These are phyloP conservation scores for Sclerotinia subarctica DNA, from an alignment of 2,329 filamentous ascomycete species.

Conservation along the genomic window DNA sequence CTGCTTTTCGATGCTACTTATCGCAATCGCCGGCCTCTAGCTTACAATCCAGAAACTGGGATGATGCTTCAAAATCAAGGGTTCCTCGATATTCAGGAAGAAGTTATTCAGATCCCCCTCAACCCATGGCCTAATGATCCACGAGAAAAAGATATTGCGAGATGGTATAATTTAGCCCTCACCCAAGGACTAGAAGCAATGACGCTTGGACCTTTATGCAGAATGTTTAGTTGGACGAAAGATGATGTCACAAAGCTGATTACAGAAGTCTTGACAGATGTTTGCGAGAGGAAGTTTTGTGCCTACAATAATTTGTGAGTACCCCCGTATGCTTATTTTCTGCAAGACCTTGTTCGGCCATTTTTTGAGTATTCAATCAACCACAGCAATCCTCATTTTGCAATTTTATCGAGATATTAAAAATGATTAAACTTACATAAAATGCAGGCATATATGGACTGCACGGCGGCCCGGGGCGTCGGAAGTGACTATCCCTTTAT, in stretches of 20 bases:
- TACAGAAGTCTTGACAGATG: conserved; percentile 62
- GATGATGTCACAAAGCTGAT: conserved; percentile 63
- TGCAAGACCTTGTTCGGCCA: not conserved
- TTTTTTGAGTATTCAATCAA: not conserved
- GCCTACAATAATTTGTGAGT: conserved; percentile 77
- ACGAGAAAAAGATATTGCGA: conserved; percentile 64
- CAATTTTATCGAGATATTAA: conserved; percentile 2
- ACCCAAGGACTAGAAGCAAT: conserved; percentile 70
- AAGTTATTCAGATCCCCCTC: conserved; percentile 65
- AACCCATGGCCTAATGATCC: conserved; percentile 69
- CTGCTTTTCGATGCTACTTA: conserved; percentile 67
- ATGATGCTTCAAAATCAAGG: conserved; percentile 64
- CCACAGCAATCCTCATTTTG: not conserved
- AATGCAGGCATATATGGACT: conserved; percentile 36
- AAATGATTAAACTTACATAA: not conserved
- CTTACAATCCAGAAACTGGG: conserved; percentile 59
- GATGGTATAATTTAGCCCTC: conserved; percentile 81
- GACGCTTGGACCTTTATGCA: conserved; percentile 69
- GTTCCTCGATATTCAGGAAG: conserved; percentile 75
- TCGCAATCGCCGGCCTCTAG: conserved; percentile 60
- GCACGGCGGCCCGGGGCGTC: conserved; percentile 31
- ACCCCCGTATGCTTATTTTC: conserved; percentile 12
- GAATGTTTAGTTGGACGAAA: conserved; percentile 57
- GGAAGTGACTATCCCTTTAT: not conserved
- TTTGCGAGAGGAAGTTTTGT: conserved; percentile 64